phyloP scores from a whole-genome alignment of 2,329 filamentous ascomycete genomes.

The Apiospora malaysiana region DNA sequence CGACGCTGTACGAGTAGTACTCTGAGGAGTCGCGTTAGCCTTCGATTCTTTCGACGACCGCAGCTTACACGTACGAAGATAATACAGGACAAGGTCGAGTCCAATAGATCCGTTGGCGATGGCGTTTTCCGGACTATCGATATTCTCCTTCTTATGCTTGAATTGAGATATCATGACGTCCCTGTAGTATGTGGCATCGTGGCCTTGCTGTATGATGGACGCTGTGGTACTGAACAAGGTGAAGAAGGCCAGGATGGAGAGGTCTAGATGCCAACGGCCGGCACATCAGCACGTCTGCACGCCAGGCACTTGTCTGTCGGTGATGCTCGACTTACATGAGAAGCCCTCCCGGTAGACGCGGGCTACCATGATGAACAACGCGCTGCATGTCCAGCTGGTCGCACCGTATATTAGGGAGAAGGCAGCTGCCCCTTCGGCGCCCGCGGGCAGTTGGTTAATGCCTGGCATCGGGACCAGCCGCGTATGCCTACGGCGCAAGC shows the following conservation, averaged over 20 bases:
- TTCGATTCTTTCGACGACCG: not conserved
- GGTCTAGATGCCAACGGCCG: constrained; percentile 26
- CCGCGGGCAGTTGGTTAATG: constrained; percentile 27
- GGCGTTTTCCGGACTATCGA: constrained; percentile 33
- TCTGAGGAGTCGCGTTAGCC: constrained; percentile 24
- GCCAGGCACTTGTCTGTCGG: not conserved
- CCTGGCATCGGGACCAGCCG: constrained; percentile 24
- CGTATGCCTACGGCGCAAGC: not conserved
- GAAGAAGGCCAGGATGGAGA: constrained; percentile 34
- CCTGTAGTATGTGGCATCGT: constrained; percentile 31
- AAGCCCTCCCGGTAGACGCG: constrained; percentile 33
- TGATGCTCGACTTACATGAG: constrained; percentile 29
- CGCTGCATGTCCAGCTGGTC: constrained; percentile 26
- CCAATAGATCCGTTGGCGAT: constrained; percentile 36
- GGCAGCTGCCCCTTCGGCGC: constrained; percentile 26
- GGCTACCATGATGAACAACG: constrained; percentile 32
- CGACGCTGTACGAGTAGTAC: constrained; percentile 35
- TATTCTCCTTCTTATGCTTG: constrained; percentile 26
- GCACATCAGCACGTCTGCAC: not conserved
- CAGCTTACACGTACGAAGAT: constrained; percentile 31
- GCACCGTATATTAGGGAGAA: constrained; percentile 27
- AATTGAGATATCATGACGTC: constrained; percentile 31
- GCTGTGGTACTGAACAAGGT: constrained; percentile 31
- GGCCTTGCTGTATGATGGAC: constrained; percentile 34
- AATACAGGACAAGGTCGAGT: constrained; percentile 34